These are phyloP conservation scores for Fusarium sp. DNA, from an alignment of 2,329 filamentous ascomycete genomes.

Conservation along the genomic window DNA sequence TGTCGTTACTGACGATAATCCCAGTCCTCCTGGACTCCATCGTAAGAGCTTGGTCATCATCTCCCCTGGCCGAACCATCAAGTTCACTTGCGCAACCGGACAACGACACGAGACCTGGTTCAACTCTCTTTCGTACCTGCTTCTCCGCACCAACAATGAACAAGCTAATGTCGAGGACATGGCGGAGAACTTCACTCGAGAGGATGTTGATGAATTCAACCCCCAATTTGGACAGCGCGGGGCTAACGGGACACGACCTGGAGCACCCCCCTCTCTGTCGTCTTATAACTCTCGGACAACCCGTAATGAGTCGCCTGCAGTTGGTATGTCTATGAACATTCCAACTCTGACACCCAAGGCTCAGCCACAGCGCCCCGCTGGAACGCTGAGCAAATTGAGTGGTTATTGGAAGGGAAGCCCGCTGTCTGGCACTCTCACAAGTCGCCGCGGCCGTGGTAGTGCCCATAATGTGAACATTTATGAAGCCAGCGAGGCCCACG, in stretches of 20 bases:
- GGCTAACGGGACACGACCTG: constrained; percentile 55
- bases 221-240: constrained; percentile 59
- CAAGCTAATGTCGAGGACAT: constrained; percentile 68
- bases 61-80: constrained; percentile 86
- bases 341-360: constrained; percentile 65
- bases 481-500: constrained; percentile 69
- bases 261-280: constrained; percentile 71
- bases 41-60: constrained; percentile 91
- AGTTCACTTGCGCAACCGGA: constrained; percentile 93
- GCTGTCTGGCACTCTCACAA: constrained; percentile 60
- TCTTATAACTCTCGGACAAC: constrained; percentile 82
- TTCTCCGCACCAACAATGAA: constrained; percentile 77
- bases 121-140: constrained; percentile 92
- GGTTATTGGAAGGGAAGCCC: constrained; percentile 64
- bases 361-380: constrained; percentile 47
- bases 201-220: constrained; percentile 83
- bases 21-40: constrained; percentile 92
- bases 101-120: constrained; percentile 99
- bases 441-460: constrained; percentile 60
- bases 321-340: constrained; percentile 58
- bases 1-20: constrained; percentile 93
- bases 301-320: constrained; percentile 68
- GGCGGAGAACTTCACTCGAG: constrained; percentile 64
- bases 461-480: constrained; percentile 61
- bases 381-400: constrained; percentile 66